These are phyloP conservation scores for Aspergillus clavatus DNA, from an alignment of 2,329 filamentous ascomycete genomes.

Conservation along the genomic window DNA sequence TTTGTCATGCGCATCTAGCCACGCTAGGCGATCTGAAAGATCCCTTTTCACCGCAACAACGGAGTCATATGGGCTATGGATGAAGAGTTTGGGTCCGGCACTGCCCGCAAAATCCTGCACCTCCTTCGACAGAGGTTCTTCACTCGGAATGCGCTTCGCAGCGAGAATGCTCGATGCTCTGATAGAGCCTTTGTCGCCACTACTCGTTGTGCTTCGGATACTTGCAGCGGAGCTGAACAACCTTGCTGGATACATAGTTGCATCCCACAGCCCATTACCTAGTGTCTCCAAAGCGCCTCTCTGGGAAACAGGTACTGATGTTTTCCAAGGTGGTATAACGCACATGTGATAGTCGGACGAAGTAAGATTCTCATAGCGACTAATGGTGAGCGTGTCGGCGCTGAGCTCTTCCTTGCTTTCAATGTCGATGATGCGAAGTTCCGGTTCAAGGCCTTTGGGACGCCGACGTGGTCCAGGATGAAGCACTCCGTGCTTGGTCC, in stretches of 20 bases:
- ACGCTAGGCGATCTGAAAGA: conserved; percentile 75
- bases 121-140: conserved; percentile 36
- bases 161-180: conserved; percentile 48
- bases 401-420: conserved; percentile 77
- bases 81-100: conserved; percentile 74
- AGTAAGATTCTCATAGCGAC: conserved; percentile 77
- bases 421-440: conserved; percentile 86
- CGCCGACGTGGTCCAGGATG: conserved; percentile 64
- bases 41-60: conserved; percentile 88
- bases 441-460: conserved; percentile 76
- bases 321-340: conserved; percentile 71
- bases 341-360: conserved; percentile 89
- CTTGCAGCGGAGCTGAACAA: conserved; percentile 86
- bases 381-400: conserved; percentile 79
- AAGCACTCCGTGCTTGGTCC: conserved; percentile 36
- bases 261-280: conserved; percentile 77
- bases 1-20: conserved; percentile 75
- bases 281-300: conserved; percentile 73
- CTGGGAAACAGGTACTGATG: conserved; percentile 59
- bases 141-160: conserved; percentile 49
- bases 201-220: conserved; percentile 54
- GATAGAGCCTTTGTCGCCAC: conserved; percentile 55
- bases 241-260: conserved; percentile 76
- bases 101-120: conserved; percentile 48
- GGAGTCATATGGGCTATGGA: conserved; percentile 95